These are phyloP conservation scores for Colletotrichum melonis DNA, from an alignment of 2,329 filamentous ascomycete genomes.

Conservation along the genomic window DNA sequence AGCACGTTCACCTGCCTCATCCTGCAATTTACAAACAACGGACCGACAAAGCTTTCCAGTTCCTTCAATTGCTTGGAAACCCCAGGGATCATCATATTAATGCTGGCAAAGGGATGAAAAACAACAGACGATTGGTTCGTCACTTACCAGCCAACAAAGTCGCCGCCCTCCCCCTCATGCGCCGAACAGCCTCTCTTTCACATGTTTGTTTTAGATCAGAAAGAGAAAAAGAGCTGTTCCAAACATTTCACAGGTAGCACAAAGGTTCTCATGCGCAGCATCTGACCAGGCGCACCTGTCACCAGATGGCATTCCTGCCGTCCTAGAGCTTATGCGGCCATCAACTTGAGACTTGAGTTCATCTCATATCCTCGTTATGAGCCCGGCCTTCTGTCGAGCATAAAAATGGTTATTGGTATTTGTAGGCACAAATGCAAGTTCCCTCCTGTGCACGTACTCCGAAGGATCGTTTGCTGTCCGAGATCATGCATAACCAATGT, in stretches of 20 bases:
- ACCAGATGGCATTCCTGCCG: neutral
- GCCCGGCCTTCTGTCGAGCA: neutral
- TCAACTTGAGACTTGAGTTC: neutral
- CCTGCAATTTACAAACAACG: neutral
- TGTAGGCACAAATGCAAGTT: neutral
- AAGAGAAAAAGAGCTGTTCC: too few relatives aligned
- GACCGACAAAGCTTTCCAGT: neutral
- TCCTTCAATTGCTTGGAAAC: neutral
- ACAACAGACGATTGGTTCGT: neutral
- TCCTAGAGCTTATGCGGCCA: neutral
- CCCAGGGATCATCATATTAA: neutral
- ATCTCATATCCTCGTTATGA: neutral
- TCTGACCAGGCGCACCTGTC: neutral
- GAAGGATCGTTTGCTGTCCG: too few relatives aligned
- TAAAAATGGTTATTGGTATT: neutral
- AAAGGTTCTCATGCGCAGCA: slow-evolving; percentile 17
- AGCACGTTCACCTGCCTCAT: neutral
- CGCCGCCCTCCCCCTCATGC: too few relatives aligned
- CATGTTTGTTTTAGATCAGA: neutral
- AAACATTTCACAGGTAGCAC: neutral
- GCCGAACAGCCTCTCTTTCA: neutral
- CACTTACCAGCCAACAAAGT: neutral
- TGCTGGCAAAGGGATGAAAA: neutral
- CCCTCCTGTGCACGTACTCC: too few relatives aligned
- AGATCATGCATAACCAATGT: neutral